A percentile compares a stretch with the other conserved stretches of the same genome.
Conservation (phyloP, 2,329 filamentous ascomycete genomes). For the Alternaria alternata region DNA sequence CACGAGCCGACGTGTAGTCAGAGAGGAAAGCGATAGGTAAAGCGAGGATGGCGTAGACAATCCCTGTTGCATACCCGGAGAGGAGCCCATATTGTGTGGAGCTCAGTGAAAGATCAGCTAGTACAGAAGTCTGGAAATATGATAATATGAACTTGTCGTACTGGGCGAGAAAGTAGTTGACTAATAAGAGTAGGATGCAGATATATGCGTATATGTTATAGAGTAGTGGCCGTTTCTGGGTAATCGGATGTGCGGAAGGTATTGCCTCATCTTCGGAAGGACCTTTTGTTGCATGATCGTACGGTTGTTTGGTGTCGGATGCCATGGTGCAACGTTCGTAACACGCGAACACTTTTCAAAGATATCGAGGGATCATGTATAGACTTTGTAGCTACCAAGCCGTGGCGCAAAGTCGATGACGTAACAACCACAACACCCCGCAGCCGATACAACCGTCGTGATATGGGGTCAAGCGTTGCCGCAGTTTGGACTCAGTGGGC, state of each 20-base stretch:
- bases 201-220: background rate
- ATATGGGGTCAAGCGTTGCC: background rate
- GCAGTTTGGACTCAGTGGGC: no score
- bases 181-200: background rate
- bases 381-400: background rate
- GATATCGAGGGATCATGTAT: background rate
- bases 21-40: constrained; percentile 1
- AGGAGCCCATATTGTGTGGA: constrained; percentile 4
- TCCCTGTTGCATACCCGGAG: constrained; percentile 2
- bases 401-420: constrained; percentile 1
- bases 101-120: background rate
- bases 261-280: no score
- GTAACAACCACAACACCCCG: background rate
- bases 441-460: background rate
- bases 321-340: no score
- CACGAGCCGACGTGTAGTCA: background rate
- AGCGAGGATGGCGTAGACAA: background rate
- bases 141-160: constrained; percentile 2
- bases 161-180: constrained; percentile 1
- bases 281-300: no score
- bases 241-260: no score
- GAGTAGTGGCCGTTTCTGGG: background rate
- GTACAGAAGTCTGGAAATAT: background rate
- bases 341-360: no score
- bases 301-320: no score